phyloP scores from a whole-genome alignment of 495 filamentous ascomycete species.

The Penicillium roqueforti region DNA sequence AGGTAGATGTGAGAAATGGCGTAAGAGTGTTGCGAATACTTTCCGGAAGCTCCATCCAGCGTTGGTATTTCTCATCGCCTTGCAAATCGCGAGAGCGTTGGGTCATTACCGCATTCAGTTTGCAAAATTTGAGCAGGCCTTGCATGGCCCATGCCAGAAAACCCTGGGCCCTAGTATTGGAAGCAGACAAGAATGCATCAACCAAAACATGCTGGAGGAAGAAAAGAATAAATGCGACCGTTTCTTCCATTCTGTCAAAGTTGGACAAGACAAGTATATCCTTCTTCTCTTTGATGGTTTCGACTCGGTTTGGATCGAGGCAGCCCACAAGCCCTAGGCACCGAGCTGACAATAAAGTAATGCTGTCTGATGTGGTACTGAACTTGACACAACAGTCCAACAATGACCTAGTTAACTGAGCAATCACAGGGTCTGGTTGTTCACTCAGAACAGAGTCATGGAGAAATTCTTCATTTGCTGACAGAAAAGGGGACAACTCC shows the following conservation, averaged over 20 bases:
- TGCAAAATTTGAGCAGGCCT: conserved; percentile 72
- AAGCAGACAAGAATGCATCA: conserved; percentile 83
- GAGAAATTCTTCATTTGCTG: conserved; percentile 70
- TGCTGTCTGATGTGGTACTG: conserved; percentile 58
- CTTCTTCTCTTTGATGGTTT: conserved; percentile 68
- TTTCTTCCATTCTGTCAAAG: conserved; percentile 74
- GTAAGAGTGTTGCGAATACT: conserved; percentile 71
- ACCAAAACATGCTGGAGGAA: conserved; percentile 83
- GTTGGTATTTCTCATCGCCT: conserved; percentile 53
- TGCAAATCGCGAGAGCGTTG: conserved; percentile 50
- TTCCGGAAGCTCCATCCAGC: conserved; percentile 74
- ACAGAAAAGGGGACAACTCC: conserved; percentile 71
- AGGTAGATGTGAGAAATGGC: conserved; percentile 80
- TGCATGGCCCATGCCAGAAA: conserved; percentile 94
- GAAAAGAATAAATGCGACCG: conserved; percentile 79
- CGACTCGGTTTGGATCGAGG: conserved; percentile 84
- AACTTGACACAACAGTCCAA: conserved; percentile 81
- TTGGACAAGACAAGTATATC: conserved; percentile 82
- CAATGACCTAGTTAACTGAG: conserved; percentile 65
- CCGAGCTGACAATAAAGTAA: conserved; percentile 67
- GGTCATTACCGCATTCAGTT: conserved; percentile 57
- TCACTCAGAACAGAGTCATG: conserved; percentile 79
- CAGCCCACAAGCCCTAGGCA: conserved; percentile 87
- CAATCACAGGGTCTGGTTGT: conserved; percentile 73
- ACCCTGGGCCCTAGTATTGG: conserved; percentile 78